Evolutionary conservation across 805 yeast species (phyloP).

Genomic region (Saccharomycopsis capsularis): DNA sequence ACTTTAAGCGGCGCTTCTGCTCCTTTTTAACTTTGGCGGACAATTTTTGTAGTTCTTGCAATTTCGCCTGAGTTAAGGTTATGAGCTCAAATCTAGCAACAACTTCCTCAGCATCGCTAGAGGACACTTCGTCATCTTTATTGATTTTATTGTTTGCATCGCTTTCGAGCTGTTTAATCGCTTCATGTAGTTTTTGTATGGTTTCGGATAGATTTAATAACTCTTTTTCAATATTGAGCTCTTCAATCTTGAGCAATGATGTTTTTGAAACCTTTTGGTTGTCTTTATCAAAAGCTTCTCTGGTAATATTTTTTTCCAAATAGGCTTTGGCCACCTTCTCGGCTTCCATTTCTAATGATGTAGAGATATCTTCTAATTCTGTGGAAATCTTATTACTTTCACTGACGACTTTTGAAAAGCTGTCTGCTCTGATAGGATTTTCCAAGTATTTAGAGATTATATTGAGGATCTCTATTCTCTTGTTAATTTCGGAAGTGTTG

Average conservation of each 20-base stretch:
- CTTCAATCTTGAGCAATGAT: constrained; percentile 16
- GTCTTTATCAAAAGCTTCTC: constrained; percentile 19
- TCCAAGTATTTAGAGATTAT: constrained; percentile 8
- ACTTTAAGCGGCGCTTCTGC: constrained; percentile 16
- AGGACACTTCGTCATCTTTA: constrained; percentile 7
- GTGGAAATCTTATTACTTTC: constrained; percentile 26
- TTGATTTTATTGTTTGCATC: neutral
- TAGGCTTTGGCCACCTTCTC: constrained; percentile 8
- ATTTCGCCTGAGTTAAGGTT: constrained; percentile 1
- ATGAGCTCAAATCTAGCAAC: constrained; percentile 7
- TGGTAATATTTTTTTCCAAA: constrained; percentile 7
- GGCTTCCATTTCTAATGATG: constrained; percentile 1
- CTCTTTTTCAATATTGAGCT: constrained; percentile 20
- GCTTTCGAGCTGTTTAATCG: constrained; percentile 1
- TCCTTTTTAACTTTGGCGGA: constrained; percentile 14
- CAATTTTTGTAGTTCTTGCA: constrained; percentile 10
- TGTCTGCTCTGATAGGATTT: constrained; percentile 22
- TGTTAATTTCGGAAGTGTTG: constrained; percentile 13
- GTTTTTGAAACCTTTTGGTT: constrained; percentile 9
- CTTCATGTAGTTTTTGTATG: constrained; percentile 10
- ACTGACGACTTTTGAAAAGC: constrained; percentile 25
- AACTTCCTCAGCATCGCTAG: constrained; percentile 12
- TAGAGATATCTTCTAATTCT: constrained; percentile 7
- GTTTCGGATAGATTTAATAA: constrained; percentile 12
- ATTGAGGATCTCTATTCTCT: constrained; percentile 17